Base-by-base conservation (phyloP, 805 yeast species). In the Candida jianshihensis region DNA sequence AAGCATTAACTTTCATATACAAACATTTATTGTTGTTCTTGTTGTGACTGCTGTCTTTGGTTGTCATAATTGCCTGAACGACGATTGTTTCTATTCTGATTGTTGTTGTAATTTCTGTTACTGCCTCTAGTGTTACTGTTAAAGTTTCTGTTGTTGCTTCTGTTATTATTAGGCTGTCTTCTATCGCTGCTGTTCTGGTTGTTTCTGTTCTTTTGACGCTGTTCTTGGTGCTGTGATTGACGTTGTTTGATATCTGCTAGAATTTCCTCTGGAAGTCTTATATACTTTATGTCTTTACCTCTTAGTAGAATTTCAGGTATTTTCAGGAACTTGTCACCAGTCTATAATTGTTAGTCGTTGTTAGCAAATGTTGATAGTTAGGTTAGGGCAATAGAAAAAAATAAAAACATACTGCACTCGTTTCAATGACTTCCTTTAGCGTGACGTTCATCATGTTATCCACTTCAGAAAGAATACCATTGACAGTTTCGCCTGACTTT, bases 371-470 rank as follows among this genome's bases (percentile, higher is more conserved):
- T 24, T 11, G 26, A 5, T 41, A 32, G 25, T 19, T 13, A 14
- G 9, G 6, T 20, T 21, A 28, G 9, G 7, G 6, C 29, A 7
- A 7, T 10, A 10, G 21, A 6, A 7, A 19, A 19, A 5, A 13
- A 28, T 11, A 18, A 6, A 7, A 26, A 46, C 51, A 17, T 45
- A 46, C 56, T 29, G 75, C 65, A 48, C 75, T 75, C 13, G 79
- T 71, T 53, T 79, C 83, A 33, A 78, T 73, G 13, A 81, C 97
- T 44, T 88, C 79, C 24, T 70, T 70, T 36, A 92, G 68, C 2
- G 95, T 84, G 46, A 92, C 68, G 59, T 92, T 92, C 99, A 92
- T 92, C 88, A 94, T 85, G 27, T 86, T 79, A 58, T 92, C 99
- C 49, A 95, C 87, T 53, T 85, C 83, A 38, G 77, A 75, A 41